Evolutionary conservation across 116 monocot species (phyloP).

Genomic region (Dioscorea cayenensis): DNA sequence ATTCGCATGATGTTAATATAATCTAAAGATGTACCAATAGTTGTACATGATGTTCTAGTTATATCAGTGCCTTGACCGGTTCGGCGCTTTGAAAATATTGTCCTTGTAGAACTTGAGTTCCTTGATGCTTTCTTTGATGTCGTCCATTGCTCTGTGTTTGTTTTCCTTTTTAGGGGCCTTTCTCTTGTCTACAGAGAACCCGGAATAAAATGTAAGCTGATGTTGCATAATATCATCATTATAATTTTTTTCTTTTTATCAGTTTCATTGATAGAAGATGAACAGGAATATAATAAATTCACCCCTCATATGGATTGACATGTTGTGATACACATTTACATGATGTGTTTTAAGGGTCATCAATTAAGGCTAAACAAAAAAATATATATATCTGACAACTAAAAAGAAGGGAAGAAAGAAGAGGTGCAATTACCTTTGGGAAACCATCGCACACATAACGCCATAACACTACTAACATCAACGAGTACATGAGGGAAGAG

Average conservation of each 20-base stretch:
- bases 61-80: slow-evolving; percentile 13
- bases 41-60: too few species aligned
- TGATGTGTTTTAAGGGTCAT: not conserved
- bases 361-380: not conserved
- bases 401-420: not conserved
- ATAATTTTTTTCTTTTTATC: not conserved
- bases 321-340: too few species aligned
- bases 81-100: slow-evolving; percentile 60
- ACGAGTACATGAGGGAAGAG: slow-evolving; percentile 87
- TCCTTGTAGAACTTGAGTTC: slow-evolving; percentile 84
- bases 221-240: not conserved
- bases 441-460: slow-evolving; percentile 81
- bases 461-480: slow-evolving; percentile 89
- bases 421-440: slow-evolving; percentile 63
- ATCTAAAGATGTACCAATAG: not conserved
- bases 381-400: not conserved
- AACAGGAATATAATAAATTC: too few species aligned
- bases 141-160: slow-evolving; percentile 93
- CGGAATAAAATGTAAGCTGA: not conserved
- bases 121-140: slow-evolving; percentile 86
- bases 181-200: slow-evolving; percentile 34
- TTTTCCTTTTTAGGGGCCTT: slow-evolving; percentile 64
- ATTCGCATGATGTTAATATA: not conserved
- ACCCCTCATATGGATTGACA: too few species aligned
- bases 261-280: too few species aligned